phyloP scores from a whole-genome alignment of 768 basidiomycete species.

The Multifurca ochricompacta region DNA sequence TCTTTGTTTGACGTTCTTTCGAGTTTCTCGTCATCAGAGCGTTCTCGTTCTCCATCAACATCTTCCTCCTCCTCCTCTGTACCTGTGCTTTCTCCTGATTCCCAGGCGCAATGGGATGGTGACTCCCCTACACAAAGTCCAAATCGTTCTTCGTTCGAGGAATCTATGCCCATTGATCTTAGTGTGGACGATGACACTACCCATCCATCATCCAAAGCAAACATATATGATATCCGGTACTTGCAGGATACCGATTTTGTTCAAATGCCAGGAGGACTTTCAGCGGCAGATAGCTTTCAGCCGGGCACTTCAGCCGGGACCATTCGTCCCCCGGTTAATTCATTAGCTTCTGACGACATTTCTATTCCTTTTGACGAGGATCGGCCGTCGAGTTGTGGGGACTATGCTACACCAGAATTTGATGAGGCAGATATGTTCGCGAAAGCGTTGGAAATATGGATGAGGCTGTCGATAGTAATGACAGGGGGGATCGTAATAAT shows the following conservation, averaged over 20 bases:
- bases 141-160: constrained; percentile 11
- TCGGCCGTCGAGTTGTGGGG: constrained; percentile 1
- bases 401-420: constrained; percentile 9
- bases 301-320: constrained; percentile 43
- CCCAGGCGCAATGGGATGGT: constrained; percentile 5
- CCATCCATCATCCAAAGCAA: not conserved
- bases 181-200: constrained; percentile 1
- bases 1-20: constrained; percentile 29
- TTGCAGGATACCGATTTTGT: constrained; percentile 11
- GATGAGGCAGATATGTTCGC: constrained; percentile 9
- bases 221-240: not conserved
- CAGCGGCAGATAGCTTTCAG: constrained; percentile 27
- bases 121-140: constrained; percentile 8
- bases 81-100: constrained; percentile 18
- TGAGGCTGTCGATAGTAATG: constrained; percentile 6
- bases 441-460: not conserved
- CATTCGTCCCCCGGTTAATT: constrained; percentile 29
- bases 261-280: constrained; percentile 8
- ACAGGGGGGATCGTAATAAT: not conserved
- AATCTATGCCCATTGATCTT: constrained; percentile 8
- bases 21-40: constrained; percentile 24
- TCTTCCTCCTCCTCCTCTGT: constrained; percentile 23
- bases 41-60: constrained; percentile 30
- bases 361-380: constrained; percentile 16
- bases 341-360: constrained; percentile 8